Conservation (phyloP, 1,139 yeast species). For the Diutina siamensis region DNA sequence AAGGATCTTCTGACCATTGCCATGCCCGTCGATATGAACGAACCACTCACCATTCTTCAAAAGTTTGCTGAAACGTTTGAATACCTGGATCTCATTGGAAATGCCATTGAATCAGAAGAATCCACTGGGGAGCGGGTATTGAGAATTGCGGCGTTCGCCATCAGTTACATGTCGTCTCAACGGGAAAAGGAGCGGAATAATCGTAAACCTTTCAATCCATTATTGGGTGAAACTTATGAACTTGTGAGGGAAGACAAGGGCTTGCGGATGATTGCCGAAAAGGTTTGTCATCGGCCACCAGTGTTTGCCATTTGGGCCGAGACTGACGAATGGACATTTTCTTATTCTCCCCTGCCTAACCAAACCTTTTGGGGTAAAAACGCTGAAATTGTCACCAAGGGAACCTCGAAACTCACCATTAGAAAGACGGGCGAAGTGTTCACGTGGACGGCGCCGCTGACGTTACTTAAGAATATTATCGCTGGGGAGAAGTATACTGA, state of each 20-base stretch:
- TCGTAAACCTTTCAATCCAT: slow-evolving; percentile 88
- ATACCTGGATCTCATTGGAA: slow-evolving; percentile 54
- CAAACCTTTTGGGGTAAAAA: slow-evolving; percentile 96
- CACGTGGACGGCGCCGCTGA: slow-evolving; percentile 74
- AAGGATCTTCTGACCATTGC: slow-evolving; percentile 79
- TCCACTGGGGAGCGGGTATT: slow-evolving; percentile 50
- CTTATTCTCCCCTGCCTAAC: slow-evolving; percentile 64
- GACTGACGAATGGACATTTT: slow-evolving; percentile 61
- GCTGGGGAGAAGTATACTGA: slow-evolving; percentile 96
- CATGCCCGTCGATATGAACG: slow-evolving; percentile 92
- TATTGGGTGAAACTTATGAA: slow-evolving; percentile 81
- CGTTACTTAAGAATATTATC: slow-evolving; percentile 72
- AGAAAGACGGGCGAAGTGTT: slow-evolving; percentile 58
- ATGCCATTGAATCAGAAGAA: slow-evolving; percentile 36
- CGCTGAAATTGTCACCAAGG: slow-evolving; percentile 70
- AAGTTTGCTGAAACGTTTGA: slow-evolving; percentile 71
- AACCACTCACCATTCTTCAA: slow-evolving; percentile 77
- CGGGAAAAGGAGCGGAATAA: slow-evolving; percentile 64
- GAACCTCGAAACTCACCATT: slow-evolving; percentile 46
- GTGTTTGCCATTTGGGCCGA: slow-evolving; percentile 75
- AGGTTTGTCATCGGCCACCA: slow-evolving; percentile 74
- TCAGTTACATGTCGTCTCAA: slow-evolving; percentile 57
- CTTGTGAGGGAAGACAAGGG: slow-evolving; percentile 70
- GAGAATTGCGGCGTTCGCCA: slow-evolving; percentile 73
- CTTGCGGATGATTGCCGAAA: slow-evolving; percentile 60